These are phyloP conservation scores for Ceratobasidium sp. DNA, from an alignment of 1,284 basidiomycete genomes.

Conservation along the genomic window DNA sequence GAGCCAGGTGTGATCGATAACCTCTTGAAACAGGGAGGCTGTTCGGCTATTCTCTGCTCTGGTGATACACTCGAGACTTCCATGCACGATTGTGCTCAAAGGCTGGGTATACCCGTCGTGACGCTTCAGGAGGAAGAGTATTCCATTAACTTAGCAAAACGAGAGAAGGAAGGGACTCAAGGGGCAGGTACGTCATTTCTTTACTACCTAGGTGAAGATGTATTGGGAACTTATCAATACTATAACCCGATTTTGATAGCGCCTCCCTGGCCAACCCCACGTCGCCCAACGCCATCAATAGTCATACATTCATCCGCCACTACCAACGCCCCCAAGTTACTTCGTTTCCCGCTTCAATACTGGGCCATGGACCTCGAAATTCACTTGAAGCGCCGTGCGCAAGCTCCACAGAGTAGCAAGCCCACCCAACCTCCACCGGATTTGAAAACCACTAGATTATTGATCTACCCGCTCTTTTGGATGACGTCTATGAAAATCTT, in stretches of 20 bases:
- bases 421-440: background rate
- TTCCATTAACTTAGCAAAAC: background rate
- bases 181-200: background rate
- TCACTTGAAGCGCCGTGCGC: background rate
- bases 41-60: background rate
- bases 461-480: constrained; percentile 8
- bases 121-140: background rate
- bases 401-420: background rate
- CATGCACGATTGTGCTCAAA: background rate
- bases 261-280: constrained; percentile 5
- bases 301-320: constrained; percentile 10
- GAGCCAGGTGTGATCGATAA: background rate
- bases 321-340: constrained; percentile 13
- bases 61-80: background rate
- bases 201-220: no score
- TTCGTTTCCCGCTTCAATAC: constrained; percentile 21
- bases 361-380: constrained; percentile 18
- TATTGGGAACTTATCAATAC: background rate
- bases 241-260: background rate
- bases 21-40: background rate
- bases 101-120: background rate
- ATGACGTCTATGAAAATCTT: background rate
- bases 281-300: constrained; percentile 1
- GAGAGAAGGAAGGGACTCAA: background rate
- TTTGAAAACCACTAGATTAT: background rate